These are phyloP conservation scores for Kazachstania taianensis DNA, from an alignment of 805 yeast species.

Conservation along the genomic window DNA sequence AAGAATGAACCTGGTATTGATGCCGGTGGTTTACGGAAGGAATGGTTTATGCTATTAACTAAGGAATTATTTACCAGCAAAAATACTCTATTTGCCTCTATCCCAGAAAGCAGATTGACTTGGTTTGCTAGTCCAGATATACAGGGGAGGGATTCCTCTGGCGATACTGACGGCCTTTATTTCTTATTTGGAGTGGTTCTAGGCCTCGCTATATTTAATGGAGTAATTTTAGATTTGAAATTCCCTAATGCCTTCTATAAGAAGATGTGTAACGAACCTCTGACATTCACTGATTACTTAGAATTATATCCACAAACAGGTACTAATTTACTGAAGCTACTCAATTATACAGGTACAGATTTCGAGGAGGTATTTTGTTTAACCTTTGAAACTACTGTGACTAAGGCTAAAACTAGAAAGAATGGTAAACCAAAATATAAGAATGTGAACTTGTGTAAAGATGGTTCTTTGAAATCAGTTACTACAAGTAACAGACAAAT, in stretches of 20 bases:
- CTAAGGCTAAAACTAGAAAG: neutral
- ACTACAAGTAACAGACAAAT: slow-evolving; percentile 45
- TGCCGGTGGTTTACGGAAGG: slow-evolving; percentile 90
- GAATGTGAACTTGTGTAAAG: slow-evolving; percentile 42
- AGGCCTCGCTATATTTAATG: slow-evolving; percentile 86
- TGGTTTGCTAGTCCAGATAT: slow-evolving; percentile 55
- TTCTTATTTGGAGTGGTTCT: slow-evolving; percentile 75
- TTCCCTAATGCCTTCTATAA: slow-evolving; percentile 74
- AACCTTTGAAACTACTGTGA: slow-evolving; percentile 45
- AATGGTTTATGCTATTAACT: slow-evolving; percentile 78
- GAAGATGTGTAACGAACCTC: slow-evolving; percentile 47
- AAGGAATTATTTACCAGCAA: slow-evolving; percentile 59
- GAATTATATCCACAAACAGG: slow-evolving; percentile 65
- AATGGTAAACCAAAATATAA: neutral
- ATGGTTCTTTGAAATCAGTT: slow-evolving; percentile 50
- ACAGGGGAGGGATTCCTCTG: slow-evolving; percentile 15
- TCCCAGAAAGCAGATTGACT: slow-evolving; percentile 56
- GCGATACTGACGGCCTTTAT: slow-evolving; percentile 33
- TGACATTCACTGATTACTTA: slow-evolving; percentile 52
- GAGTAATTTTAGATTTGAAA: slow-evolving; percentile 71
- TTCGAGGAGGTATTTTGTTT: slow-evolving; percentile 43
- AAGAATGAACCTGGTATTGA: slow-evolving; percentile 87
- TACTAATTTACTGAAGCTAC: slow-evolving; percentile 36
- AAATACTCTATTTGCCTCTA: slow-evolving; percentile 54
- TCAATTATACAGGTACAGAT: slow-evolving; percentile 34